A percentile compares a stretch with the other conserved stretches of the same genome.
Evolutionary conservation across 805 yeast genomes (phyloP).

Genomic region (Danielia reshetovae): DNA sequence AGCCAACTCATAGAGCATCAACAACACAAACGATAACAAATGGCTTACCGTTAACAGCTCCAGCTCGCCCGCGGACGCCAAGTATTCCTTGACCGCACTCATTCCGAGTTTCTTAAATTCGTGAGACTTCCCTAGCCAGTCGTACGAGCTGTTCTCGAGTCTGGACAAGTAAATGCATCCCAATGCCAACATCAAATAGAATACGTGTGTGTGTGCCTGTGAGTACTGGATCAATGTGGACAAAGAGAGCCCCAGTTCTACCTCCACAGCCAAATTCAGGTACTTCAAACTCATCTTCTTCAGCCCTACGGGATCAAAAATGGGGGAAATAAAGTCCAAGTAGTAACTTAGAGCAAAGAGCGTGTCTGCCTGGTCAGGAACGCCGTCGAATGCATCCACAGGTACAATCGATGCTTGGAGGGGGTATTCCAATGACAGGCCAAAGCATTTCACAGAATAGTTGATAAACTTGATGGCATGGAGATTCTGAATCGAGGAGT

Average conservation of each 20-base stretch:
- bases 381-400: constrained; percentile 12
- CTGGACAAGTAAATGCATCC: constrained; percentile 24
- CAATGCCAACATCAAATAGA: constrained; percentile 22
- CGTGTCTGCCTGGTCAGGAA: constrained; percentile 11
- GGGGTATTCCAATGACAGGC: constrained; percentile 5
- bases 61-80: neutral
- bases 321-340: constrained; percentile 23
- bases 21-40: constrained; percentile 18
- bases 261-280: constrained; percentile 4
- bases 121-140: constrained; percentile 19
- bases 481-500: constrained; percentile 11
- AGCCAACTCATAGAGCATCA: constrained; percentile 25
- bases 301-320: constrained; percentile 24
- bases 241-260: constrained; percentile 24
- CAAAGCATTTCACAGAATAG: constrained; percentile 3
- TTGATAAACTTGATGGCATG: constrained; percentile 18
- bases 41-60: constrained; percentile 13
- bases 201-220: constrained; percentile 18
- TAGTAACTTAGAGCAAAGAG: constrained; percentile 23
- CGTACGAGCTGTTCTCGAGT: constrained; percentile 6
- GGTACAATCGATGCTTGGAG: constrained; percentile 23
- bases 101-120: constrained; percentile 17
- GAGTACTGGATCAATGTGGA: constrained; percentile 22
- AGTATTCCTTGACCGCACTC: constrained; percentile 5
- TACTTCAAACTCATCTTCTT: neutral